These are phyloP conservation scores for Kwoniella bestiolae DNA, from an alignment of 768 basidiomycete species.

Conservation along the genomic window DNA sequence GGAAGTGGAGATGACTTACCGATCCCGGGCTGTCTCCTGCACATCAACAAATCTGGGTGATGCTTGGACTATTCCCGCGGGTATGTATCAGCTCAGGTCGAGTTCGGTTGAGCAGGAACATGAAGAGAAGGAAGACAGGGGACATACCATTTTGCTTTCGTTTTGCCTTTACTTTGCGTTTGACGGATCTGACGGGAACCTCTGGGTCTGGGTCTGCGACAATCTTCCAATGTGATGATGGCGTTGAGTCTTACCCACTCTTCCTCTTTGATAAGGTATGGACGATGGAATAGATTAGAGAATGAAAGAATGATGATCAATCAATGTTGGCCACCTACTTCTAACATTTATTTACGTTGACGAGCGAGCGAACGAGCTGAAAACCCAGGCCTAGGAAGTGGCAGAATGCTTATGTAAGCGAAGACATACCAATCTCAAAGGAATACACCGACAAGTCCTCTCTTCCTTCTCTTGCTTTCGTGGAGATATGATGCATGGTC, in stretches of 20 bases:
- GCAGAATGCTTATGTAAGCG: conserved; percentile 9
- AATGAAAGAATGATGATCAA: background rate
- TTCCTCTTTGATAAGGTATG: too few species aligned
- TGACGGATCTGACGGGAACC: too few species aligned
- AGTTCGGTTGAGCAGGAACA: background rate
- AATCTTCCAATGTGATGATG: too few species aligned
- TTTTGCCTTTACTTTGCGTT: too few species aligned
- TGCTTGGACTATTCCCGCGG: conserved; percentile 70
- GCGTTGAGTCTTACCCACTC: too few species aligned
- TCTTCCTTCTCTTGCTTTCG: too few species aligned
- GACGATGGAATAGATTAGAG: too few species aligned
- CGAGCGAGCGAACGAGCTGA: background rate
- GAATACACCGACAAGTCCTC: too few species aligned
- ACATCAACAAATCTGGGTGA: conserved; percentile 99
- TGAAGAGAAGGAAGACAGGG: background rate
- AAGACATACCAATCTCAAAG: too few species aligned
- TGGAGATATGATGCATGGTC: too few species aligned
- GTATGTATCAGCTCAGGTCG: background rate
- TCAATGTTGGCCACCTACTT: background rate
- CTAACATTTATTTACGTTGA: background rate
- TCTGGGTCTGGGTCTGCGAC: too few species aligned
- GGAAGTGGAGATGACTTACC: conserved; percentile 62
- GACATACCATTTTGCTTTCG: background rate
- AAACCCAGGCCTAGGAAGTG: too few species aligned
- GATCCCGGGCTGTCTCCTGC: conserved; percentile 94